phyloP scores from a whole-genome alignment of 768 basidiomycete species.

The Calocybe cyanea region DNA sequence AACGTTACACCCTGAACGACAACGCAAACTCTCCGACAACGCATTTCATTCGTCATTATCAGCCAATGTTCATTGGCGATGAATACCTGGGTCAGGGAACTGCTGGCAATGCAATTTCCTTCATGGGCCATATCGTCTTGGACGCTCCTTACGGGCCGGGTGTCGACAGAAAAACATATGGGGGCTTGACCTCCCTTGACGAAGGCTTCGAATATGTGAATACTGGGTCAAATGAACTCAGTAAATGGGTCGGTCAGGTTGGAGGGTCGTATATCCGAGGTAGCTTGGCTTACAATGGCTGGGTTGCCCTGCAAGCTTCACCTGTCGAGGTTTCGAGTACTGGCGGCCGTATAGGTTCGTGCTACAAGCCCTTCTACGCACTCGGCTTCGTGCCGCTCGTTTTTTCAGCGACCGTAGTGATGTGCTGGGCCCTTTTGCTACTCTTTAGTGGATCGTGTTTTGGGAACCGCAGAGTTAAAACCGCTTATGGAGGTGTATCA shows the following conservation, averaged over 20 bases:
- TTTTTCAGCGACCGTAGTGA: slow-evolving; percentile 9
- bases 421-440: slow-evolving; percentile 8
- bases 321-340: slow-evolving; percentile 16
- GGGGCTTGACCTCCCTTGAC: background rate
- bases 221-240: background rate
- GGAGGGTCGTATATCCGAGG: slow-evolving; percentile 16
- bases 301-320: slow-evolving; percentile 12
- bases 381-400: slow-evolving; percentile 16
- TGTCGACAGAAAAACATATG: background rate
- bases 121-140: background rate
- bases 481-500: slow-evolving; percentile 9
- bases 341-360: slow-evolving; percentile 13
- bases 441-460: slow-evolving; percentile 2
- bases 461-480: slow-evolving; percentile 2
- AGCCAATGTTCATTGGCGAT: background rate
- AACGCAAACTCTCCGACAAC: slow-evolving; percentile 3
- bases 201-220: slow-evolving; percentile 7
- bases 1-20: slow-evolving; percentile 13
- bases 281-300: slow-evolving; percentile 16
- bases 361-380: slow-evolving; percentile 14
- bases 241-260: slow-evolving; percentile 14
- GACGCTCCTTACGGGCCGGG: no score
- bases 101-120: slow-evolving; percentile 5
- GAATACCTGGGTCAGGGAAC: slow-evolving; percentile 3
- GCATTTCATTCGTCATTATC: slow-evolving; percentile 7